Conservation (phyloP, 257 asterid species). For the Coffea canephora region DNA sequence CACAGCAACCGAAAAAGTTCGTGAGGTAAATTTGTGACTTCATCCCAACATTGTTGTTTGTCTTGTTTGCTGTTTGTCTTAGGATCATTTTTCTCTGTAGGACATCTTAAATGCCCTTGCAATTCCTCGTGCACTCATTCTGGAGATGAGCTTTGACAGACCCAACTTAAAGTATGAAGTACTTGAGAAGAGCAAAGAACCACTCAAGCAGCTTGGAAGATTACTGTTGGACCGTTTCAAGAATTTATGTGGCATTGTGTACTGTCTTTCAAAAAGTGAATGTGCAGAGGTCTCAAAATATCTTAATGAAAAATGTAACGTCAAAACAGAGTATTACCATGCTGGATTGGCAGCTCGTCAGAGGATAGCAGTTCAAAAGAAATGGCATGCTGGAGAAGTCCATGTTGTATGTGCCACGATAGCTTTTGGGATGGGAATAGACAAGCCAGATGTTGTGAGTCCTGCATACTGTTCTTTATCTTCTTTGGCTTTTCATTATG, state of each 20-base stretch:
- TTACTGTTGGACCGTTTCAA: conserved; percentile 62
- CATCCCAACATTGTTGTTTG: conserved; percentile 1
- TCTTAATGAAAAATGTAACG: conserved; percentile 74
- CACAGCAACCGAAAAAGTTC: conserved; percentile 84
- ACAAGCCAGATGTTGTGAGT: conserved; percentile 98
- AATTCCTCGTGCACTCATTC: conserved; percentile 81
- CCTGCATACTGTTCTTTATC: conserved; percentile 7
- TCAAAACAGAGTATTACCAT: conserved; percentile 78
- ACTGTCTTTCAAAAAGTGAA: conserved; percentile 95
- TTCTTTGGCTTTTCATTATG: conserved; percentile 7
- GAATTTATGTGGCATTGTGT: conserved; percentile 76
- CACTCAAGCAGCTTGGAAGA: conserved; percentile 86
- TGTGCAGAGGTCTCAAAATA: conserved; percentile 77
- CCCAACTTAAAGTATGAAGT: conserved; percentile 92
- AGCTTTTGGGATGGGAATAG: conserved; percentile 99
- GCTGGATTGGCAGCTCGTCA: conserved; percentile 93
- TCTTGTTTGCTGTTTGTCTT: conserved; percentile 22
- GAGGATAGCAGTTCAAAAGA: conserved; percentile 81
- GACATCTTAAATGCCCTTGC: conserved; percentile 70
- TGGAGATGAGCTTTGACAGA: conserved; percentile 88
- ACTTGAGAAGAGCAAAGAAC: conserved; percentile 72
- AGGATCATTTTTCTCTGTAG: conserved; percentile 38
- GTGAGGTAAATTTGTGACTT: conserved; percentile 55
- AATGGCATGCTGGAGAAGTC: conserved; percentile 87
- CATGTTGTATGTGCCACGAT: conserved; percentile 94